Conservation (phyloP, 2,329 filamentous ascomycete genomes). For the Harringtonia aguacate region DNA sequence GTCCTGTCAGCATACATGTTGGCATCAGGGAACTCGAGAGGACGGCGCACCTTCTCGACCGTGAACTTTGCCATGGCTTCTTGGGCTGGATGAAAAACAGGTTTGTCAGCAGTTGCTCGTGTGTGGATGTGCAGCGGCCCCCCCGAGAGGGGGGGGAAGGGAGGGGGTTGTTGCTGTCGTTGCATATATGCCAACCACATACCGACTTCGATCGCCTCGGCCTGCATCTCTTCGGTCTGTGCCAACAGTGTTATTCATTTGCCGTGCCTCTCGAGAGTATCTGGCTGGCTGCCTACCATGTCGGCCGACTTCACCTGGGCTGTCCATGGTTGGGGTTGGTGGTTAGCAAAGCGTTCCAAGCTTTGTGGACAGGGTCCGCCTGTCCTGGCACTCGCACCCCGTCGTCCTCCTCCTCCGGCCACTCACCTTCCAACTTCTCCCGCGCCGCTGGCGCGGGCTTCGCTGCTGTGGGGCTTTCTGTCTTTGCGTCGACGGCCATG, state of each 20-base stretch:
- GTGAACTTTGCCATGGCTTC: conserved; percentile 54
- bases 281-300: conserved; percentile 55
- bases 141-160: neutral
- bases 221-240: conserved; percentile 94
- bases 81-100: conserved; percentile 31
- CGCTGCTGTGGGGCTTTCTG: too few relatives aligned
- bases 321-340: conserved; percentile 35
- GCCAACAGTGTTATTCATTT: neutral
- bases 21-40: neutral
- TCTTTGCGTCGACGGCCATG: conserved; percentile 18
- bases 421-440: conserved; percentile 66
- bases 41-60: conserved; percentile 43
- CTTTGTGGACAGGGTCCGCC: conserved; percentile 9
- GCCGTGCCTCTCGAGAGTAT: too few relatives aligned
- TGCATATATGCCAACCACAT: too few relatives aligned
- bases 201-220: conserved; percentile 93
- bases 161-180: neutral
- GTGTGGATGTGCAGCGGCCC: too few relatives aligned
- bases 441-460: conserved; percentile 43
- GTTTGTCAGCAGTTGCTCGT: neutral
- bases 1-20: neutral
- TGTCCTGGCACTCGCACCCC: neutral
- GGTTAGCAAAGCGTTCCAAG: neutral
- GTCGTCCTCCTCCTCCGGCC: neutral
- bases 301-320: conserved; percentile 97